Base-by-base conservation (phyloP, 371 early-diverging fungal genomes). In the Chytridium lagenaria region DNA sequence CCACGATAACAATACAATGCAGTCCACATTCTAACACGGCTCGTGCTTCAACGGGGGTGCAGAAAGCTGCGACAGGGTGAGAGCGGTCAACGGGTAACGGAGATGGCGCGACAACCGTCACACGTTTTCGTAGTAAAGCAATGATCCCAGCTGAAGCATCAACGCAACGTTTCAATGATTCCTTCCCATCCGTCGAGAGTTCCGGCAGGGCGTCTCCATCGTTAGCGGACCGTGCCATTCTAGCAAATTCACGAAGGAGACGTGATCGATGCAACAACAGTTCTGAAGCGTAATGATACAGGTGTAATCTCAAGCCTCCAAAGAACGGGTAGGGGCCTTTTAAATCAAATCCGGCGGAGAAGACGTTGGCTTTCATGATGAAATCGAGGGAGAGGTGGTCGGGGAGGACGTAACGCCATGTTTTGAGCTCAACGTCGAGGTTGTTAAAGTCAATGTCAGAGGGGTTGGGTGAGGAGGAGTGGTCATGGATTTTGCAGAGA, bases 1-100 rank as follows among this genome's bases (percentile, higher is more conserved):
- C 55, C 10, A 55, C 10, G 7, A 55, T 26, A 23, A 55, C 55
- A 23, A 55, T 55, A 26, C 23, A 7, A 26, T 55, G 55, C 19
- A 55, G 26, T 16, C 55, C 55, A 26, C 55, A 55, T 26, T 55
- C 55, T 26, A 55, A 55, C 10, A 55, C 26, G 7, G 55, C 55
- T 26, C 55, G 10, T 7, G 55, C 55, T 26, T 55, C 55, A 28
- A 55, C 26, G 19, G 55, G 55, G 23, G 55, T 16, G 26, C 55
- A 55, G 26, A 55, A 55, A 5, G 55, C 55, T 10, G 55, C 55
- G 26, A 55, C 55, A 55, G 55, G 55, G 26, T 55, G 55, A 26
- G 16, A 16, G 7, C 55, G 55, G 26, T 55, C 55, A 26, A 5
- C 26, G 16, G 55, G 55, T 7, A 55, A 26, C 7, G 55, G 55